Evolutionary conservation across 2,329 filamentous ascomycete species (phyloP).

Genomic region (Teratosphaeria epicoccoides): DNA sequence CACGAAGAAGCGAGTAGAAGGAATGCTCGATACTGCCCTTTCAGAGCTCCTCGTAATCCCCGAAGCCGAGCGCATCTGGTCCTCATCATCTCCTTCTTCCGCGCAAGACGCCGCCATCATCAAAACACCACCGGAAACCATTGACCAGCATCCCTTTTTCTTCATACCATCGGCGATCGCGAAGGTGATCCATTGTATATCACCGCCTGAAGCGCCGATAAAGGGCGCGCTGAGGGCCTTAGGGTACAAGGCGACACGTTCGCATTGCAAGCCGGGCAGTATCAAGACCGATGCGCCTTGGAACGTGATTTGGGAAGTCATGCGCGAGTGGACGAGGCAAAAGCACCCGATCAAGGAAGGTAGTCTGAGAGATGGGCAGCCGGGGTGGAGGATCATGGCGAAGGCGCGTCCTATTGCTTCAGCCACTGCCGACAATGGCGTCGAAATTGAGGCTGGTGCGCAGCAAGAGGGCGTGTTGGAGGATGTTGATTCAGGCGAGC

Average conservation of each 20-base stretch:
- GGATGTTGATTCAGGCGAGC: neutral
- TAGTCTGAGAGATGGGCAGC: constrained; percentile 56
- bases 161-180: constrained; percentile 66
- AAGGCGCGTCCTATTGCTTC: constrained; percentile 23
- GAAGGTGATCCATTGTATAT: constrained; percentile 66
- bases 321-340: constrained; percentile 83
- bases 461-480: constrained; percentile 13
- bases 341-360: constrained; percentile 65
- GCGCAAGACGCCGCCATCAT: constrained; percentile 24
- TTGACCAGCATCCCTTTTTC: constrained; percentile 77
- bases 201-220: constrained; percentile 67
- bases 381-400: constrained; percentile 56
- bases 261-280: constrained; percentile 79
- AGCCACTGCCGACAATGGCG: constrained; percentile 16
- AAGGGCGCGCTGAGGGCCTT: constrained; percentile 70
- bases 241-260: constrained; percentile 74
- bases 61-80: constrained; percentile 2
- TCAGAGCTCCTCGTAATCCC: constrained; percentile 49
- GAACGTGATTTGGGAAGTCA: constrained; percentile 81
- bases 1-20: constrained; percentile 71
- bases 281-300: constrained; percentile 92
- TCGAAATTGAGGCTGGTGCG: neutral
- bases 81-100: neutral
- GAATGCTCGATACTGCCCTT: constrained; percentile 80
- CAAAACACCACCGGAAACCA: constrained; percentile 46